Percentiles rank a stretch among this genome's conserved stretches.
Evolutionary conservation across 768 basidiomycete species (phyloP).

Genomic region (Tulasnella sp.): DNA sequence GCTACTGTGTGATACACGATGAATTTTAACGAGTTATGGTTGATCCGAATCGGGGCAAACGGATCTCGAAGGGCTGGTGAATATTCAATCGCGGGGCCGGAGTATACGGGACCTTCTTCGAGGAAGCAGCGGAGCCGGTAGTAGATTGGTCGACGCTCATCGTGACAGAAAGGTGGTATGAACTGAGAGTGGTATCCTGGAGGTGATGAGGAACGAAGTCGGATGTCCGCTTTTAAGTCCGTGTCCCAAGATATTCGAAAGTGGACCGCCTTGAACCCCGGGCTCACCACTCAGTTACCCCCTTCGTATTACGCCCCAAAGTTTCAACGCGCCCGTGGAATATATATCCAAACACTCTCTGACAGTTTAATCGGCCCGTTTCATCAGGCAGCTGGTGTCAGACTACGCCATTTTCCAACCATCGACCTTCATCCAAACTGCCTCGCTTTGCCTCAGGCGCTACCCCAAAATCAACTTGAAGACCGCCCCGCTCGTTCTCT

Average conservation of each 20-base stretch:
- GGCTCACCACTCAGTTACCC: not conserved
- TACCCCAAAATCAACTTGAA: not conserved
- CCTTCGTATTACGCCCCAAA: not conserved
- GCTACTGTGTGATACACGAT: no score
- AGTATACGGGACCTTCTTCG: not conserved
- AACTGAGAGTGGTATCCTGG: not conserved
- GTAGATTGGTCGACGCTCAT: not conserved
- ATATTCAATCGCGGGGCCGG: not conserved
- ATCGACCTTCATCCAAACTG: not conserved
- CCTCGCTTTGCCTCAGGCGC: not conserved
- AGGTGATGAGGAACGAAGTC: not conserved
- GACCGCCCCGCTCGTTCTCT: not conserved
- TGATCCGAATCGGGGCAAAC: no score
- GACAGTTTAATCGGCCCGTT: no score
- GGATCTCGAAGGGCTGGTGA: slow-evolving; percentile 4
- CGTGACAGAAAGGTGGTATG: not conserved
- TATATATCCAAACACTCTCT: no score
- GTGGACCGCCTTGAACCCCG: not conserved
- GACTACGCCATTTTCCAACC: not conserved
- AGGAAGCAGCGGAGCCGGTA: not conserved
- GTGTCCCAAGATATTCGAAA: not conserved
- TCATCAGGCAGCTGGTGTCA: not conserved
- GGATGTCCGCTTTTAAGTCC: not conserved
- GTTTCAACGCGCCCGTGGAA: no score
- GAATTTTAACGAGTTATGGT: no score